These are phyloP conservation scores for Daucus carota DNA, from an alignment of 129 eudicot species.

Conservation along the genomic window DH1_v3.0 NC_030388.2:30680501-30681000, in stretches of 20 bases:
- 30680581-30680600: slow-evolving; percentile 78
- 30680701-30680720: slow-evolving; percentile 21
- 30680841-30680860: not conserved
- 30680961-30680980: not conserved
- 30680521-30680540: slow-evolving; percentile 80
- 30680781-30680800: not conserved
- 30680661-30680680: slow-evolving; percentile 43
- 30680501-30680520: slow-evolving; percentile 82
- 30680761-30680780: not conserved
- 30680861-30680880: not conserved
- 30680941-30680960: not conserved
- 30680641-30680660: slow-evolving; percentile 52
- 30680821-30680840: not conserved
- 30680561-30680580: slow-evolving; percentile 80
- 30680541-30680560: slow-evolving; percentile 70
- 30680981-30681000: too few relatives aligned
- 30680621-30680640: slow-evolving; percentile 88
- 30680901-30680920: not conserved
- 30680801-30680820: not conserved
- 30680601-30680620: slow-evolving; percentile 70
- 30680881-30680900: not conserved
- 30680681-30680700: slow-evolving; percentile 24
- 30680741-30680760: slow-evolving; percentile 24
- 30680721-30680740: slow-evolving; percentile 17
- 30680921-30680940: not conserved